Evolutionary conservation across 2,329 filamentous ascomycete species (phyloP).

Genomic region (Ceratocystis papillata): DNA sequence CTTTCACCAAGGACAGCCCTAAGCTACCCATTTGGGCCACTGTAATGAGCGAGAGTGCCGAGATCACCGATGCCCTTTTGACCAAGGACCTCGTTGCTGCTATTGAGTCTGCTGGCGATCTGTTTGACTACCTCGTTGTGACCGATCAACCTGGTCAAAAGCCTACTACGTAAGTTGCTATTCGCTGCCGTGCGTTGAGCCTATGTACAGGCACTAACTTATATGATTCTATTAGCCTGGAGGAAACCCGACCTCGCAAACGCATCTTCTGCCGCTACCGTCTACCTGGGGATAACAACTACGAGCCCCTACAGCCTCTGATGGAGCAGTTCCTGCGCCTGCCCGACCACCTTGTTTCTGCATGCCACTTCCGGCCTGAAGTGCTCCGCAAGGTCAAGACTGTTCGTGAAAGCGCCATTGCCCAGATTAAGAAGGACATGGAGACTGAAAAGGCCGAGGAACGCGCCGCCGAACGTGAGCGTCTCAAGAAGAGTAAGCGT

Average conservation of each 20-base stretch:
- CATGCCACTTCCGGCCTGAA: conserved; percentile 79
- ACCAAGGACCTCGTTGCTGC: conserved; percentile 79
- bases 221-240: conserved; percentile 45
- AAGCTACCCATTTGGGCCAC: conserved; percentile 86
- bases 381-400: conserved; percentile 72
- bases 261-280: conserved; percentile 71
- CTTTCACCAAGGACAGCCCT: conserved; percentile 79
- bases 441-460: conserved; percentile 77
- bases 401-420: conserved; percentile 68
- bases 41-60: conserved; percentile 93
- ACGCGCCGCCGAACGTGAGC: conserved; percentile 58
- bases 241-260: conserved; percentile 77
- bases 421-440: conserved; percentile 65
- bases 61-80: conserved; percentile 78
- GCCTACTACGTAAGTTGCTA: conserved; percentile 59
- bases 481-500: conserved; percentile 77
- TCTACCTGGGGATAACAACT: conserved; percentile 53
- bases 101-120: conserved; percentile 63
- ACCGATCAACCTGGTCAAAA: conserved; percentile 83
- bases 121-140: conserved; percentile 75
- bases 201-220: conserved; percentile 19
- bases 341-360: conserved; percentile 66
- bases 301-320: conserved; percentile 57
- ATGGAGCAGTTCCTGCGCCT: conserved; percentile 75
- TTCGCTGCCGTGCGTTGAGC: background rate